A percentile compares a stretch with the other conserved stretches of the same genome.
phyloP scores from a whole-genome alignment of 331 rosid genomes.

The Malus hybrid region DNA sequence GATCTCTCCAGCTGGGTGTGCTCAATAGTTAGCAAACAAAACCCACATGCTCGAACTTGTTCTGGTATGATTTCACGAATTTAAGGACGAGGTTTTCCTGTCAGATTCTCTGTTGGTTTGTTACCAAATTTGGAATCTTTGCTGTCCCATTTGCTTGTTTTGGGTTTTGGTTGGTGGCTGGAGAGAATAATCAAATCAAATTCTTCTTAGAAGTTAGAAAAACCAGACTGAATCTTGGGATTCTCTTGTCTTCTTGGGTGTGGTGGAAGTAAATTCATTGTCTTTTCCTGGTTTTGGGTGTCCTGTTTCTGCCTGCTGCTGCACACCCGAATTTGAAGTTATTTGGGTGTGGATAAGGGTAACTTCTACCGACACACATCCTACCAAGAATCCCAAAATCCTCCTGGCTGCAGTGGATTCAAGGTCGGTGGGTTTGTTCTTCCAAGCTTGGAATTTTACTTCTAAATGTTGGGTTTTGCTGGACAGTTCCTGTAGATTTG shows the following conservation, averaged over 20 bases:
- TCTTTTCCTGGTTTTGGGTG: conserved; percentile 23
- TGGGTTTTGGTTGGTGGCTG: conserved; percentile 50
- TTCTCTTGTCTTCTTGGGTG: conserved; percentile 40
- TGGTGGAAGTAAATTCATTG: conserved; percentile 28
- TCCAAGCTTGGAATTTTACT: conserved; percentile 20
- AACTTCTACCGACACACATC: conserved; percentile 16
- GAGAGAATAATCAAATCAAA: conserved; percentile 44
- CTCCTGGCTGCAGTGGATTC: conserved; percentile 16
- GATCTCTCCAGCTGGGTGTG: conserved; percentile 13
- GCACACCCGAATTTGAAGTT: conserved; percentile 9
- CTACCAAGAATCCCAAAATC: background rate
- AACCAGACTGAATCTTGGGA: conserved; percentile 43
- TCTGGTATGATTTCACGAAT: conserved; percentile 22
- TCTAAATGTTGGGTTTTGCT: conserved; percentile 23
- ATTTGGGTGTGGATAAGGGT: conserved; percentile 61
- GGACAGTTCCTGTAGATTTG: conserved; percentile 37
- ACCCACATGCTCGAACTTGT: conserved; percentile 29
- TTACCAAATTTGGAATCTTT: conserved; percentile 44
- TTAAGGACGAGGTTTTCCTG: conserved; percentile 15
- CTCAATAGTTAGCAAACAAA: conserved; percentile 9
- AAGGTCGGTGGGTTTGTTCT: conserved; percentile 20
- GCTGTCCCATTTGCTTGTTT: conserved; percentile 35
- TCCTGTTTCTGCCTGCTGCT: conserved; percentile 17
- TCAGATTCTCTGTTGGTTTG: conserved; percentile 29
- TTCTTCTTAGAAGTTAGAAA: conserved; percentile 35